Evolutionary conservation across 176 grass and related monocot genomes (phyloP), one percentile per base, ranked within the genome.

Genomic region (Zizania latifolia): DNA sequence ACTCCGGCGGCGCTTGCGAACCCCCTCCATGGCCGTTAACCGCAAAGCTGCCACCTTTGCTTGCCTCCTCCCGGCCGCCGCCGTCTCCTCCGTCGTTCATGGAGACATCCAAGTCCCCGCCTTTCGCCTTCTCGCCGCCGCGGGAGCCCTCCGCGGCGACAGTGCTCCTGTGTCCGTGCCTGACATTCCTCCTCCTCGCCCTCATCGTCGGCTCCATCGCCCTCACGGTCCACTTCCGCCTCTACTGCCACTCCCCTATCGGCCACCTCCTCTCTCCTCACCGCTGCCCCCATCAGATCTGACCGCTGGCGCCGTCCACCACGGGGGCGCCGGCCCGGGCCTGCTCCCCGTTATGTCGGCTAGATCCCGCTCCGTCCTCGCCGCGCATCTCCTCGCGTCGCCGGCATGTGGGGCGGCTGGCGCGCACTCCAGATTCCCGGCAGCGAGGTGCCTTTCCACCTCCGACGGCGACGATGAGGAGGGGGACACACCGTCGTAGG

Each of bases 91-190:
- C 24, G 16, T 8, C 3, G 31, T 48, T 62, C 70, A 86, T 81
- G 84, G 84, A 81, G 70, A 86, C 61, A 32, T 81, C 33, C 55
- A 86, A 86, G 57, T 75, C 77, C 33, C 70, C 70, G 54, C 62
- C 77, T 69, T 77, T 41, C 38, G 39, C 72, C 3, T 80, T 73
- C 61, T 84, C 77, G 23, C 77, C 77, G 53, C 71, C 62, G 63
- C 77, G 54, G 62, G 77, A 86, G 77, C 70, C 84, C 53, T 76
- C 84, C n/a, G 53, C 63, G 2, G 71, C 44, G 19, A 86, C 71
- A 26, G 87, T 93, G 67, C 65, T 88, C 54, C 90, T 97, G 40
- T 97, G 87, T 51, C 93, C 87, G 9, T 97, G 87, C 62, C 35
- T 93, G 22, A 74, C 53, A 23, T 65, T 93, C 62, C 40, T 90